Conservation (phyloP, 1,284 basidiomycete species). For the Gymnopus androsaceus region DNA sequence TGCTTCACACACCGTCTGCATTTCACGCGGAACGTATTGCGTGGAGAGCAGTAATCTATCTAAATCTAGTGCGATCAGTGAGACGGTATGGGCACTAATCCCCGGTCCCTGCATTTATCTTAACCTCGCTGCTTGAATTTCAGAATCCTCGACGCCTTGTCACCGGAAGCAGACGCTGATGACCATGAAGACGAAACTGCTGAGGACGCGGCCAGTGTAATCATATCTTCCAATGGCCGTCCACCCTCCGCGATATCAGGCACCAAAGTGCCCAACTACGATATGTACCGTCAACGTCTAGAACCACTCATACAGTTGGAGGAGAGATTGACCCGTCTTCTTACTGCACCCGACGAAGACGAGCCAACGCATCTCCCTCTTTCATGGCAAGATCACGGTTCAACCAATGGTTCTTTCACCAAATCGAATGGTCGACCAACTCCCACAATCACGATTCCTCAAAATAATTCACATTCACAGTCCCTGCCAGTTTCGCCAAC, state of each 20-base stretch:
- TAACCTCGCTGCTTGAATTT: not conserved
- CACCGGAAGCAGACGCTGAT: constrained; percentile 63
- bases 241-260: constrained; percentile 47
- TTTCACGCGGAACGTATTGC: constrained; percentile 78
- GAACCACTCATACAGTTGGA: constrained; percentile 69
- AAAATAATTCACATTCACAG: constrained; percentile 32
- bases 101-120: constrained; percentile 9
- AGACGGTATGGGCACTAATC: constrained; percentile 50
- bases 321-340: constrained; percentile 60
- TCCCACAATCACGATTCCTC: constrained; percentile 52
- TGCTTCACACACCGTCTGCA: constrained; percentile 69
- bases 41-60: constrained; percentile 82
- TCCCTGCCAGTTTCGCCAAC: constrained; percentile 38
- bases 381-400: constrained; percentile 36
- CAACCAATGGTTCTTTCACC: constrained; percentile 12
- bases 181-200: constrained; percentile 51
- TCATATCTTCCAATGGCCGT: constrained; percentile 49
- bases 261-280: constrained; percentile 57
- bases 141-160: constrained; percentile 78
- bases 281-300: constrained; percentile 58
- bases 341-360: constrained; percentile 64
- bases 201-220: constrained; percentile 50
- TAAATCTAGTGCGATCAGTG: constrained; percentile 79
- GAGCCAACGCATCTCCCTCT: constrained; percentile 53
- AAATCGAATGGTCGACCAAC: constrained; percentile 42